Base-by-base conservation (phyloP, 805 yeast species). In the Wickerhamiella vanderwaltii region DNA sequence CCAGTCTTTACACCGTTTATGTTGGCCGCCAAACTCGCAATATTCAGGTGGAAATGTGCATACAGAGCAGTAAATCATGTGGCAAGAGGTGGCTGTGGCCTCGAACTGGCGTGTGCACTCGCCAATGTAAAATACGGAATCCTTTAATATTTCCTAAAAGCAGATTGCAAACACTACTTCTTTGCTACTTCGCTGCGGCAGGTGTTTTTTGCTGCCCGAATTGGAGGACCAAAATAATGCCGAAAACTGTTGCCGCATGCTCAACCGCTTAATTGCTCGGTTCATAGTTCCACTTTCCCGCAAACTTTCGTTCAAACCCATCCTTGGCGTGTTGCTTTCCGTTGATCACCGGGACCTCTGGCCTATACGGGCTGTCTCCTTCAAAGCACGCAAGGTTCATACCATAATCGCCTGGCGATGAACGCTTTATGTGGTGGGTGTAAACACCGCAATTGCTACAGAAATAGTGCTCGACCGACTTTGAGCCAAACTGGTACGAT, bases 1-100 rank as follows among this genome's bases (percentile, higher is more conserved):
- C 94, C 95, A 85, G 17, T 71, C 75, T 53, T 81, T 84, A 64
- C 97, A 87, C 56, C 83, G 75, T 56, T 77, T 79, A 60, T 82
- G 69, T 20, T 77, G 52, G 35, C 80, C 82, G 9, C 94, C 91
- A 57, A 87, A 87, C 58, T 88, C 96, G 64, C 97, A 87, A 63
- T 77, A 87, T 61, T 73, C 33, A 15, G 49, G 47, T 9, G 47
- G 46, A 3, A 41, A 19, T 7, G 43, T 34, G 41, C 47, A 45
- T 20, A 41, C 39, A 11, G 39, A 43, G 39, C 46, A 44, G 35
- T 46, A 43, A 16, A 39, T 19, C 17, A 44, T n/a, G n/a, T n/a
- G n/a, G 18, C 19, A 24, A 19, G 13, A 30, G 17, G 13, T 38
- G n/a, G n/a, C n/a, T 12, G 34, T 19, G 13, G 20, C 17, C n/a